A percentile compares a stretch with the other conserved stretches of the same genome.
phyloP scores from a whole-genome alignment of 2,329 filamentous ascomycete genomes.

The Aspergillus awamori region DNA sequence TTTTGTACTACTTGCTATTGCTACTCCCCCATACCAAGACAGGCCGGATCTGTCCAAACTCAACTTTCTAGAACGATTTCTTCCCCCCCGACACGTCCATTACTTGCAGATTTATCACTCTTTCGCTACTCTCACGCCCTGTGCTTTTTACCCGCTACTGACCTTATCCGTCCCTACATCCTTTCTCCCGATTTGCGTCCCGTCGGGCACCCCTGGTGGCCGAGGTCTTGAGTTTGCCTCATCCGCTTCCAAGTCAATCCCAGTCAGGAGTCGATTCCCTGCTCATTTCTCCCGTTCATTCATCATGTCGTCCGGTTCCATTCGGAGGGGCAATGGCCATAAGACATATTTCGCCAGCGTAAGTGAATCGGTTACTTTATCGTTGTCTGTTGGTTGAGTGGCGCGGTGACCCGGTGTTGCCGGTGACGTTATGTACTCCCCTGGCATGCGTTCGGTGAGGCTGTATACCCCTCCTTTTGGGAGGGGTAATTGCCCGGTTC shows the following conservation, averaged over 20 bases:
- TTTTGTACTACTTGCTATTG: neutral
- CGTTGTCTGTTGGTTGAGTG: neutral
- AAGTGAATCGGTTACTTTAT: constrained; percentile 23
- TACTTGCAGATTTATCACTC: neutral
- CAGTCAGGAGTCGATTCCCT: neutral
- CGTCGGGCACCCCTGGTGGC: constrained; percentile 25
- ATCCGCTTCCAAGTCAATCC: constrained; percentile 3
- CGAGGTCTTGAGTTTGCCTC: constrained; percentile 17
- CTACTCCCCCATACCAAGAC: constrained; percentile 13
- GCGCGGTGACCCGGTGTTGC: neutral
- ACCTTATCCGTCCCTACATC: constrained; percentile 1
- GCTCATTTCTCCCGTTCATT: neutral
- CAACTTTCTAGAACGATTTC: neutral
- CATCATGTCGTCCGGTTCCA: constrained; percentile 36
- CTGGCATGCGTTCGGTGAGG: neutral
- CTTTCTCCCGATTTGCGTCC: constrained; percentile 12
- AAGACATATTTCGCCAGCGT: constrained; percentile 37
- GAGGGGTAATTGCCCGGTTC: neutral
- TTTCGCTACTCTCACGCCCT: neutral
- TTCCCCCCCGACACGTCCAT: neutral
- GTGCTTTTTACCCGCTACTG: neutral
- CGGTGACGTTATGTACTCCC: neutral
- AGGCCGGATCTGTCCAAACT: constrained; percentile 26
- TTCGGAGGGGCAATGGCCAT: constrained; percentile 35
- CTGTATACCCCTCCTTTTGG: neutral